A percentile compares a stretch with the other conserved stretches of the same genome.
These are phyloP conservation scores for Blastocladiella emersonii DNA, from an alignment of 371 early-diverging fungal species.

Conservation along the genomic window DNA sequence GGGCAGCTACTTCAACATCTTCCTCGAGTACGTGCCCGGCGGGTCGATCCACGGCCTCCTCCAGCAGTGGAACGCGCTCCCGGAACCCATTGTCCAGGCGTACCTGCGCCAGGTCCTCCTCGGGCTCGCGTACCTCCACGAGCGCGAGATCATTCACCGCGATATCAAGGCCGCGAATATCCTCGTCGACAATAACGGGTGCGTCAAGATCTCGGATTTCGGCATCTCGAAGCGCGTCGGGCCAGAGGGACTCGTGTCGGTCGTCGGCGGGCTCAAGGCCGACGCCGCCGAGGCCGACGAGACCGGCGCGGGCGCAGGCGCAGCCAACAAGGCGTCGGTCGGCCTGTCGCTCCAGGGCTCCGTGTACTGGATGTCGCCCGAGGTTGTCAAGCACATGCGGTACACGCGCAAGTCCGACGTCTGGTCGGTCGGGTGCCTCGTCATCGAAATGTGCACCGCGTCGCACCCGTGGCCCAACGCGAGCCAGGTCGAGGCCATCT, in stretches of 20 bases:
- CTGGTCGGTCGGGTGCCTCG: constrained; percentile 83
- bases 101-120: constrained; percentile 81
- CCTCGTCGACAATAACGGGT: constrained; percentile 76
- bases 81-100: constrained; percentile 63
- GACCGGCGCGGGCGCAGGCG: neutral
- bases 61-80: constrained; percentile 72
- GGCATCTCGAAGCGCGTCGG: constrained; percentile 93
- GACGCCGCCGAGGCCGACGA: neutral
- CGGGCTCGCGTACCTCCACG: constrained; percentile 91
- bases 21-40: constrained; percentile 96
- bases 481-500: constrained; percentile 85
- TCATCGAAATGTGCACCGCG: constrained; percentile 91
- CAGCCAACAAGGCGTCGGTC: constrained; percentile 11
- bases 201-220: constrained; percentile 97
- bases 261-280: neutral
- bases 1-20: constrained; percentile 73
- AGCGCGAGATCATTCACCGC: constrained; percentile 89
- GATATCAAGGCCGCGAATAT: constrained; percentile 96
- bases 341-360: constrained; percentile 78
- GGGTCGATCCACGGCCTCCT: constrained; percentile 82
- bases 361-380: constrained; percentile 93
- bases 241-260: constrained; percentile 17
- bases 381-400: constrained; percentile 60
- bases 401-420: constrained; percentile 77
- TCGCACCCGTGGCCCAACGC: constrained; percentile 86